These are phyloP conservation scores for Catharanthus roseus DNA, from an alignment of 257 asterid species.

Conservation along the genomic window DNA sequence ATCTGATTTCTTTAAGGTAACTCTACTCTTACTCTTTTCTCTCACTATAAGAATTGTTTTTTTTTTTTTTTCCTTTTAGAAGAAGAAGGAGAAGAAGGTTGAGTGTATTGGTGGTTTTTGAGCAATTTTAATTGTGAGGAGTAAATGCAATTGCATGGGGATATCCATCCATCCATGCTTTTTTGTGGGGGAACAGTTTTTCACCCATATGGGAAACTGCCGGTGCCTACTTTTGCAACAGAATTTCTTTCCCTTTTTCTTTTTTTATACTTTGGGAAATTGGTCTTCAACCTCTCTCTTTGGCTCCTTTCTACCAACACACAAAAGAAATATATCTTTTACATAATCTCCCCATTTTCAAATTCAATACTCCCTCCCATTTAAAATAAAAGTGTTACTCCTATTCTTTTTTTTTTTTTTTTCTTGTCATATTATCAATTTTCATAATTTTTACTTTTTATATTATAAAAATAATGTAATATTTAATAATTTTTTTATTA, in stretches of 20 bases:
- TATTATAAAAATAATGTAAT: no score
- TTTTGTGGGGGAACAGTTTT: neutral
- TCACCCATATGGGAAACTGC: neutral
- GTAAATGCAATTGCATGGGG: slow-evolving; percentile 22
- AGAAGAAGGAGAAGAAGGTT: no score
- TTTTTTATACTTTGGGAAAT: neutral
- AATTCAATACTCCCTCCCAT: no score
- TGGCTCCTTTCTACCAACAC: neutral
- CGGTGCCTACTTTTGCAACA: slow-evolving; percentile 6
- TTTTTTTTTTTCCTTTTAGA: slow-evolving; percentile 18
- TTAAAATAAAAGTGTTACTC: no score
- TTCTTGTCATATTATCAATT: no score
- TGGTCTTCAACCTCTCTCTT: neutral
- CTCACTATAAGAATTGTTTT: slow-evolving; percentile 1
- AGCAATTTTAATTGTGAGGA: neutral
- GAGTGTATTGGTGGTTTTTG: slow-evolving; percentile 19
- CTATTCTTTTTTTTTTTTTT: no score
- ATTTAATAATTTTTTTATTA: no score
- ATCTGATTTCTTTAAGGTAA: slow-evolving; percentile 60
- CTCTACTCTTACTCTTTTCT: neutral
- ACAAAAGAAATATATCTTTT: no score
- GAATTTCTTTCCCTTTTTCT: neutral
- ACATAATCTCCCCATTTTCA: no score
- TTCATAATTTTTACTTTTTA: no score
- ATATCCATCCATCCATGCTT: slow-evolving; percentile 5